Conservation (phyloP, 495 filamentous ascomycete species). For the Darksidea phi region DNA sequence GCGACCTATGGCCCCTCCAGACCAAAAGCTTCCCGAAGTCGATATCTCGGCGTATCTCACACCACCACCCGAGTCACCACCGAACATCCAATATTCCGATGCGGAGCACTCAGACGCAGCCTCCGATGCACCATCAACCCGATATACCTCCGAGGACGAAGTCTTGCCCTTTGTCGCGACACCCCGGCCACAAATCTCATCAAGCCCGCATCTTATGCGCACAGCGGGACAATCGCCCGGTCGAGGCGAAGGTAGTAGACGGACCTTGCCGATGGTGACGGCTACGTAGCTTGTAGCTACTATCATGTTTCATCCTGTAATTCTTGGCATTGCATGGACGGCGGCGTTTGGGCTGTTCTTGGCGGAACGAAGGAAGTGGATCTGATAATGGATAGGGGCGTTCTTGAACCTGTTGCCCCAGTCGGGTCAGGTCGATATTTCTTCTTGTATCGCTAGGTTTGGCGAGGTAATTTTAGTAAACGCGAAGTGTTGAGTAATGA, state of each 20-base stretch:
- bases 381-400: background rate
- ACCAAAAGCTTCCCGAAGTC: background rate
- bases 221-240: slow-evolving; percentile 1
- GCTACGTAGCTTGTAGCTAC: background rate
- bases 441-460: too few species aligned
- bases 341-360: background rate
- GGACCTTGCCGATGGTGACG: slow-evolving; percentile 5
- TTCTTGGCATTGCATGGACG: background rate
- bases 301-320: background rate
- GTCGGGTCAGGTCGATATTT: slow-evolving; percentile 4
- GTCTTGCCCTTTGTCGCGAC: background rate
- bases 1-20: background rate
- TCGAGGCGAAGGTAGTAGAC: background rate
- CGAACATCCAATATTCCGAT: background rate
- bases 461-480: too few species aligned
- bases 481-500: too few species aligned
- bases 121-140: slow-evolving; percentile 17
- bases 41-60: background rate
- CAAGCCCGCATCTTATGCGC: slow-evolving; percentile 11
- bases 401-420: slow-evolving; percentile 1
- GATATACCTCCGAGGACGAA: slow-evolving; percentile 19
- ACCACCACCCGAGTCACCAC: slow-evolving; percentile 1
- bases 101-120: slow-evolving; percentile 11
- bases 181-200: background rate
- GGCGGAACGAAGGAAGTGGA: background rate